Evolutionary conservation across 1,284 basidiomycete species (phyloP).

Genomic region (Microbotryum lychnidis-dioicae): DNA sequence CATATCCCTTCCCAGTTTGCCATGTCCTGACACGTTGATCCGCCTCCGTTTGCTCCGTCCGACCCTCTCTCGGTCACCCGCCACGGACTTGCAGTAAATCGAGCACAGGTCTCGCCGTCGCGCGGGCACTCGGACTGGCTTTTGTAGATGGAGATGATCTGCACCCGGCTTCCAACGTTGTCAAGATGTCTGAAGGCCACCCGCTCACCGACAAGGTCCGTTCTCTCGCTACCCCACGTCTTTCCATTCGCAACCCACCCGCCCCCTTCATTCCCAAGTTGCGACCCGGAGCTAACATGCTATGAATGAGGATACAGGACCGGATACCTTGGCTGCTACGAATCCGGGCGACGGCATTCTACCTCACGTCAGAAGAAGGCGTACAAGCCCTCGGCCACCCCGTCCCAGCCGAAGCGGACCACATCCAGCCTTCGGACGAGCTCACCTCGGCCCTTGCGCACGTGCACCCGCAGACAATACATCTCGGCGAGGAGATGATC

Average conservation of each 20-base stretch:
- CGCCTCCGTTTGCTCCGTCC: neutral
- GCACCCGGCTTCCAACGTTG: constrained; percentile 71
- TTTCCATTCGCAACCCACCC: neutral
- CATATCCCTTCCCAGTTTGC: neutral
- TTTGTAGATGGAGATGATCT: constrained; percentile 87
- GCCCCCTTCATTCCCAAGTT: neutral
- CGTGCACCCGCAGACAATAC: constrained; percentile 19
- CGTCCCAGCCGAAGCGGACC: constrained; percentile 7
- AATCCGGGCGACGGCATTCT: constrained; percentile 58
- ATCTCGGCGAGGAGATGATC: constrained; percentile 22
- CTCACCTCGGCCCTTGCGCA: constrained; percentile 28
- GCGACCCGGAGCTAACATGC: neutral
- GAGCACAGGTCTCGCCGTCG: constrained; percentile 64
- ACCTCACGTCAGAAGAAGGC: constrained; percentile 28
- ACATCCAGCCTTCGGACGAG: constrained; percentile 43
- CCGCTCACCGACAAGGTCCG: constrained; percentile 63
- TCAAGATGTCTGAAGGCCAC: constrained; percentile 75
- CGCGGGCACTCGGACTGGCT: constrained; percentile 54
- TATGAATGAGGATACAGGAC: constrained; percentile 41
- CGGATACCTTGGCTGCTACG: constrained; percentile 74
- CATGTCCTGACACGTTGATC: neutral
- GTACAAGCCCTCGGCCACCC: constrained; percentile 13
- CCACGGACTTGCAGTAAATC: constrained; percentile 54
- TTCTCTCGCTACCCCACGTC: neutral
- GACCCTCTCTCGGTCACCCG: constrained; percentile 1